Base-by-base conservation (phyloP, 2,329 filamentous ascomycete species). In the Grosmannia penicillata region DNA sequence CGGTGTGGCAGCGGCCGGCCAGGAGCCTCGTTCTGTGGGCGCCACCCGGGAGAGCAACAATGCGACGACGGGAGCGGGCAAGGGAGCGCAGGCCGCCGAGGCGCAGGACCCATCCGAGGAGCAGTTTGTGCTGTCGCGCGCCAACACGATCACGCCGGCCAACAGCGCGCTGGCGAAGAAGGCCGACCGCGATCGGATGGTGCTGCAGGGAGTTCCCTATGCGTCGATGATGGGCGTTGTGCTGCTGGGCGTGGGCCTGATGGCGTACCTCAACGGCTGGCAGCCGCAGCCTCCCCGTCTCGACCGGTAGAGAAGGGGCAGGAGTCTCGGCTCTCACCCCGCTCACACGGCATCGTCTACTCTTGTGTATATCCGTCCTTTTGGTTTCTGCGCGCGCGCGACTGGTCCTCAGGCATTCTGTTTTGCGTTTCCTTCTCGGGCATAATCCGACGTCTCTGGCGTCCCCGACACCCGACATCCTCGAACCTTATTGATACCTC, bases 191-290 rank as follows among this genome's bases (percentile, higher is more conserved):
- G 63, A 69, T 33, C 60, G 58, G 46, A 62, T 54, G 36, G 51
- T 70, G 40, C 53, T 72, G 44, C 67, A 77, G 33, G 68, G 71
- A 40, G 65, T 82, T 42, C 83, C 83, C 14, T 89, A 87, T 52
- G 78, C 80, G 29, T 86, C 81, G 2, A 85, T 89, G 72, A 59
- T 91, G 33, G 80, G 83, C 10, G 83, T 91, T 24, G 82, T 91
- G 21, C 58, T 91, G 40, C 62, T 91, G 43, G 83, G 83, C 24
- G 79, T 91, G 62, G 81, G 83, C 13, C 56, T 91, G 46, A 91
- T 91, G 83, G 82, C 81, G 30, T 87, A 86, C 57, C 68, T 91
- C 48, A 91, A 91, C 52, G 79, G 80, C 37, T 89, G 82, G 82
- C 80, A 85, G 49, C 52, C 61, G 22, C 59, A 63, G 40, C 55